Evolutionary conservation across 768 basidiomycete species (phyloP).

Genomic region (Trametes gibbosa): DNA sequence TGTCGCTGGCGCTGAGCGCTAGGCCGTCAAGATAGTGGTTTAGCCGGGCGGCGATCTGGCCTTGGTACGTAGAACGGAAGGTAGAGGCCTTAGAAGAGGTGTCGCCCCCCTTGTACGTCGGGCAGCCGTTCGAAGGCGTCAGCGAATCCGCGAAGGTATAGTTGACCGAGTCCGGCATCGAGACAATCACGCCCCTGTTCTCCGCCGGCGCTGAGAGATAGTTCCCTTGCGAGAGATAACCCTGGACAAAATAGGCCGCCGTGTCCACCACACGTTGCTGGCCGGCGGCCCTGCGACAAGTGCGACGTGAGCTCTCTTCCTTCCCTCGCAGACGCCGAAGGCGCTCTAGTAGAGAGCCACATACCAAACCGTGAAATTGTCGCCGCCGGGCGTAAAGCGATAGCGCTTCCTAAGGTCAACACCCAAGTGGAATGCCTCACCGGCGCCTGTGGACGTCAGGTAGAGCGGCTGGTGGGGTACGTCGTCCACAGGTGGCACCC

Average conservation of each 20-base stretch:
- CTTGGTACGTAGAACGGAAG: slow-evolving; percentile 36
- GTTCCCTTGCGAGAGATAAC: slow-evolving; percentile 43
- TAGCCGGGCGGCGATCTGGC: slow-evolving; percentile 33
- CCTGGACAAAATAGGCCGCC: slow-evolving; percentile 37
- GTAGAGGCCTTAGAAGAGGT: slow-evolving; percentile 27
- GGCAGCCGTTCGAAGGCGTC: slow-evolving; percentile 41
- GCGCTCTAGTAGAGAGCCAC: not conserved
- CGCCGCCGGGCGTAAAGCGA: slow-evolving; percentile 38
- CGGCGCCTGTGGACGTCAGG: slow-evolving; percentile 38
- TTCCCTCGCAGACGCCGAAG: not conserved
- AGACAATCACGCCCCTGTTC: slow-evolving; percentile 37
- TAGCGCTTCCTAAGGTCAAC: slow-evolving; percentile 40
- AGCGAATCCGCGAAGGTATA: slow-evolving; percentile 42
- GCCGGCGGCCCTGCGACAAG: slow-evolving; percentile 35
- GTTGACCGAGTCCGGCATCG: slow-evolving; percentile 41
- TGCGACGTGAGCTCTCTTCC: not conserved
- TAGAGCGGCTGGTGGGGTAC: slow-evolving; percentile 38
- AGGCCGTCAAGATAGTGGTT: slow-evolving; percentile 38
- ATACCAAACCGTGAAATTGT: slow-evolving; percentile 43
- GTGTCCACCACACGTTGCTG: slow-evolving; percentile 45
- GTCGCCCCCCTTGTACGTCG: slow-evolving; percentile 33
- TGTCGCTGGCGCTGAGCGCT: slow-evolving; percentile 32
- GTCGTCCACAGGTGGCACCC: slow-evolving; percentile 42
- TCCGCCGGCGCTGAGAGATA: slow-evolving; percentile 30
- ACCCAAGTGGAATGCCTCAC: slow-evolving; percentile 41